phyloP scores from a whole-genome alignment of 1,139 yeast species.

The Hansenula anomala region DNA sequence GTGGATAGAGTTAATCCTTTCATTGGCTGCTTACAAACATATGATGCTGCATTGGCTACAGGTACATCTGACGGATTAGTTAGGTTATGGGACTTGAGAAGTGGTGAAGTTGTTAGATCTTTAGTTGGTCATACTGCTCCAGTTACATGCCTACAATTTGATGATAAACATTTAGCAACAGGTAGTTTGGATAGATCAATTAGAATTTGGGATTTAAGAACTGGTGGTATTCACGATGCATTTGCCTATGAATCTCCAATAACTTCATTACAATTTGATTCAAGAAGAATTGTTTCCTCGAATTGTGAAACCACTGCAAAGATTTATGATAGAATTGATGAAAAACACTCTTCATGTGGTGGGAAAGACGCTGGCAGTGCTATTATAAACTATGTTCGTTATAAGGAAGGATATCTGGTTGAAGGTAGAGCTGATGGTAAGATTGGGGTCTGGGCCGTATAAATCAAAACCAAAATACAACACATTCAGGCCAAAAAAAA shows the following conservation, averaged over 20 bases:
- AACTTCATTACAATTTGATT: constrained; percentile 49
- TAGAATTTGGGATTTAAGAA: constrained; percentile 68
- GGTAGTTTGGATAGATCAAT: constrained; percentile 64
- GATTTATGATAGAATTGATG: constrained; percentile 50
- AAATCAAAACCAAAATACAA: not conserved
- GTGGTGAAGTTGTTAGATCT: constrained; percentile 63
- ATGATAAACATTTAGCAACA: constrained; percentile 55
- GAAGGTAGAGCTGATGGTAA: constrained; percentile 58
- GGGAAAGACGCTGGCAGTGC: constrained; percentile 27
- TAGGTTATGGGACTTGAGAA: constrained; percentile 69
- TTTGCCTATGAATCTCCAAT: constrained; percentile 53
- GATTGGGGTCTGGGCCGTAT: constrained; percentile 56
- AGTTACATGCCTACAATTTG: constrained; percentile 65
- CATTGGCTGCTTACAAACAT: constrained; percentile 58
- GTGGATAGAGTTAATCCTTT: constrained; percentile 28
- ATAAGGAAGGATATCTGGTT: constrained; percentile 56
- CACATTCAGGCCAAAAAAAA: too few relatives aligned
- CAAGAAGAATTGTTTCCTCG: constrained; percentile 46
- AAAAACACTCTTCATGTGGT: constrained; percentile 49
- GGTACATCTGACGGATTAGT: constrained; percentile 76
- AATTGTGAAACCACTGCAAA: constrained; percentile 45
- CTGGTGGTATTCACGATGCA: constrained; percentile 57
- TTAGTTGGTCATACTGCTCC: constrained; percentile 70
- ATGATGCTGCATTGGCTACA: constrained; percentile 68
- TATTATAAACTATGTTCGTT: constrained; percentile 38